Conservation (phyloP, 257 asterid genomes). For the Echites panduratus region DNA sequence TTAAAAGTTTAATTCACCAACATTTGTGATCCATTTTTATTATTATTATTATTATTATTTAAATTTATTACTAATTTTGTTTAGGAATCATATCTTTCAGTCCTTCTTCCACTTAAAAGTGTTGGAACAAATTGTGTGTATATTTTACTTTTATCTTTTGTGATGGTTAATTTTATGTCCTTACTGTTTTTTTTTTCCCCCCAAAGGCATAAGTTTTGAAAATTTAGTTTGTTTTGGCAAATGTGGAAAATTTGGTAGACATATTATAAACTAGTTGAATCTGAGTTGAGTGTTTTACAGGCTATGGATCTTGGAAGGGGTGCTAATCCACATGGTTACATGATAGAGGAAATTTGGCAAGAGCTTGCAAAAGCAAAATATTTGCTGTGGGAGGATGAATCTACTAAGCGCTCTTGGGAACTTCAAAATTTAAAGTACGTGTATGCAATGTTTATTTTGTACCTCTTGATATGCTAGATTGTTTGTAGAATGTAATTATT, state of each 20-base stretch:
- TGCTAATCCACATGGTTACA: conserved; percentile 57
- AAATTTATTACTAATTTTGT: neutral
- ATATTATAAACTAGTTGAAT: neutral
- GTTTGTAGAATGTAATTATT: conserved; percentile 2
- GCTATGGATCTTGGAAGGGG: conserved; percentile 82
- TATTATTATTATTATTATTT: neutral
- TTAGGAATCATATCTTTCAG: neutral
- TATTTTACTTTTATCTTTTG: neutral
- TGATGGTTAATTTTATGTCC: neutral
- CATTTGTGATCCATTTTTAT: too few species aligned
- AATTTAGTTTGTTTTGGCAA: neutral
- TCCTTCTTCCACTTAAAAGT: neutral
- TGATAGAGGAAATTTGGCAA: conserved; percentile 95
- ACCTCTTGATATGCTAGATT: neutral
- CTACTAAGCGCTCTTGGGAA: conserved; percentile 63
- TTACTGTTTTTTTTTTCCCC: too few species aligned
- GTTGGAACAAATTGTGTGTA: neutral
- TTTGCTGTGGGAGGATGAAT: conserved; percentile 68
- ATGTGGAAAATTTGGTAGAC: neutral
- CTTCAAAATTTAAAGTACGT: conserved; percentile 64
- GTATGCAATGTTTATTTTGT: neutral
- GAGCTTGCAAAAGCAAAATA: conserved; percentile 88
- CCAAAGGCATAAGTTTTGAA: neutral
- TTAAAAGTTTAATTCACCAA: too few species aligned
- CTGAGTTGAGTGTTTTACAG: conserved; percentile 25